phyloP scores from a whole-genome alignment of 257 asterid species.

The Striga asiatica region DNA sequence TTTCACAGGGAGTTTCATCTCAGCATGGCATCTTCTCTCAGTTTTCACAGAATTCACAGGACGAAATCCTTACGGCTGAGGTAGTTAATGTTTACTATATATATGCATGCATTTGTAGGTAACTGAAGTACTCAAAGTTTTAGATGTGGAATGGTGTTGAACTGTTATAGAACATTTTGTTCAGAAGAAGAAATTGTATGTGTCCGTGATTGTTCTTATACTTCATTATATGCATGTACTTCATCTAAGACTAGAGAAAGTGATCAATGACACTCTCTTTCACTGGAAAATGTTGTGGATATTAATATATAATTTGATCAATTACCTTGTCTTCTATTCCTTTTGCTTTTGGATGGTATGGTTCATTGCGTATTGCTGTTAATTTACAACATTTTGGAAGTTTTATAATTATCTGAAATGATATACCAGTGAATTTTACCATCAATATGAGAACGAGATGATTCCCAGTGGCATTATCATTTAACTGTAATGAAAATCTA shows the following conservation, averaged over 20 bases:
- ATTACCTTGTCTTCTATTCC: slow-evolving; percentile 4
- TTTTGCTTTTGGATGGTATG: slow-evolving; percentile 3
- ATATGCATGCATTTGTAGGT: slow-evolving; percentile 4
- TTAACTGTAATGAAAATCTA: neutral
- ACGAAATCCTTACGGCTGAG: slow-evolving; percentile 53
- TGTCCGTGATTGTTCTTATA: too few relatives aligned
- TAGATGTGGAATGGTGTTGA: slow-evolving; percentile 6
- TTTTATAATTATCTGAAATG: neutral
- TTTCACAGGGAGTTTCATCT: slow-evolving; percentile 78
- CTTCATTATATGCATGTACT: neutral
- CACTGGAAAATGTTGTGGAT: neutral
- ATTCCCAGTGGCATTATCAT: neutral
- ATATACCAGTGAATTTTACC: too few relatives aligned
- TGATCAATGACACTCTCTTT: neutral
- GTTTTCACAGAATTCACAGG: slow-evolving; percentile 76
- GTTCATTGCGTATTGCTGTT: neutral
- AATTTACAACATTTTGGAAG: neutral
- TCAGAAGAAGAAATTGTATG: too few relatives aligned
- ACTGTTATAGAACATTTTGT: neutral
- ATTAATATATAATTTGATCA: neutral
- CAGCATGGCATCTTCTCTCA: slow-evolving; percentile 80
- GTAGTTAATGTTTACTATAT: slow-evolving; percentile 26
- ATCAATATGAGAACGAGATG: neutral
- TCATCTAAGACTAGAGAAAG: neutral
- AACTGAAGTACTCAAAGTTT: too few relatives aligned